These are phyloP conservation scores for Uronychia binucleata DNA, from an alignment of 73 alveolate species.

Conservation along the genomic window DNA sequence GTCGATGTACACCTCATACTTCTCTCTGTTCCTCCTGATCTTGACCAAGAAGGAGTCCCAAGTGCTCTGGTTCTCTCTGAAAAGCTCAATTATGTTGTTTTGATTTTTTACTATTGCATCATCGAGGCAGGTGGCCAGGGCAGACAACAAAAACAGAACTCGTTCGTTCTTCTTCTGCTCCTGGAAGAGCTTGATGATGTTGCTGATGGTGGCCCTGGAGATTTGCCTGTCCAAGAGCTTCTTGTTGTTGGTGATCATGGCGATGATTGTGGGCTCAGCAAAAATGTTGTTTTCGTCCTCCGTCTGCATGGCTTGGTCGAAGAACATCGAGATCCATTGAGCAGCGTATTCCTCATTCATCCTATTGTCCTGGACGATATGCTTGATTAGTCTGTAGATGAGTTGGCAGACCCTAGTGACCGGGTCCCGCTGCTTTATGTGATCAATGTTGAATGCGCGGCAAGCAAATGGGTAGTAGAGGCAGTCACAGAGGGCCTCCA, in stretches of 20 bases:
- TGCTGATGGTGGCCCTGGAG: constrained; percentile 12
- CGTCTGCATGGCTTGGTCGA: constrained; percentile 26
- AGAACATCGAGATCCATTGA: constrained; percentile 41
- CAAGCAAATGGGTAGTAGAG: constrained; percentile 11
- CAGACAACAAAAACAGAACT: constrained; percentile 11
- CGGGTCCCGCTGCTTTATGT: not conserved
- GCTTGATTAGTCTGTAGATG: constrained; percentile 22
- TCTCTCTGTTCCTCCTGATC: constrained; percentile 4
- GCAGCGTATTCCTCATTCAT: constrained; percentile 31
- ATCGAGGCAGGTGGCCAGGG: constrained; percentile 22
- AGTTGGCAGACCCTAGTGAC: constrained; percentile 14
- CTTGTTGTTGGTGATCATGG: constrained; percentile 42
- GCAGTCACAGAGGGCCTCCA: constrained; percentile 29
- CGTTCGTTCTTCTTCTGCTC: constrained; percentile 15
- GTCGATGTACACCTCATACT: constrained; percentile 19
- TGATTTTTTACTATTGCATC: constrained; percentile 40
- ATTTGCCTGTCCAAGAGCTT: constrained; percentile 37
- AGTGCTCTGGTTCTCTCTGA: constrained; percentile 21
- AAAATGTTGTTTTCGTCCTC: constrained; percentile 14
- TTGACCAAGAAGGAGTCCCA: constrained; percentile 5
- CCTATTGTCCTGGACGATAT: constrained; percentile 17
- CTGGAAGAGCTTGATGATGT: constrained; percentile 23
- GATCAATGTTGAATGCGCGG: not conserved
- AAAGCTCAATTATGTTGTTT: constrained; percentile 12
- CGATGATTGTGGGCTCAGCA: constrained; percentile 37